These are phyloP conservation scores for Ogataea corticis DNA, from an alignment of 805 yeast species.

Conservation along the genomic window DNA sequence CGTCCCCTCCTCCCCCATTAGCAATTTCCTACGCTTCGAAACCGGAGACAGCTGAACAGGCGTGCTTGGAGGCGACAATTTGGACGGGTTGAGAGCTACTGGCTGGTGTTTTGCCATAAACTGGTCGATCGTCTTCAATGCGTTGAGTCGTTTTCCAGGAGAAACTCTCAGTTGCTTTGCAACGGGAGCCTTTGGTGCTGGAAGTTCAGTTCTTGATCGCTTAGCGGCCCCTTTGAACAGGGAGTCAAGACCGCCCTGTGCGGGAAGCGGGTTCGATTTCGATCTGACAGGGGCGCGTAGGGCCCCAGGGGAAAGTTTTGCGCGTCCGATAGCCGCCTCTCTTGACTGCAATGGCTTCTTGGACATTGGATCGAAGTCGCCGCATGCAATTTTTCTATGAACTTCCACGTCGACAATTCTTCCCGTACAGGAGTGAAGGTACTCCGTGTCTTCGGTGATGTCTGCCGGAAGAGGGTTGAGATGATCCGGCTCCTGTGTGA, in stretches of 20 bases:
- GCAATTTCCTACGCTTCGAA: conserved; percentile 28
- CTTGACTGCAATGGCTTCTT: conserved; percentile 48
- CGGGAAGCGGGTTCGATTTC: conserved; percentile 7
- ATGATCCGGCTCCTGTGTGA: conserved; percentile 46
- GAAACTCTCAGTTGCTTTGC: background rate
- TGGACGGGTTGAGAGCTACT: no score
- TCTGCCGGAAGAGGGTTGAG: conserved; percentile 56
- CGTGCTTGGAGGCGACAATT: no score
- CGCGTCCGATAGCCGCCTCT: conserved; percentile 37
- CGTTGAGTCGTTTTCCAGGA: conserved; percentile 14
- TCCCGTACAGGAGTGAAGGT: conserved; percentile 45
- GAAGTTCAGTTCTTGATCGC: background rate
- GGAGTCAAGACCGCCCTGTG: conserved; percentile 5
- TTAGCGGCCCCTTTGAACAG: conserved; percentile 1
- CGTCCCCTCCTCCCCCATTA: conserved; percentile 16
- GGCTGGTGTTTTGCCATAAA: conserved; percentile 13
- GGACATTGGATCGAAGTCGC: conserved; percentile 65
- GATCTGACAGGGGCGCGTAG: background rate
- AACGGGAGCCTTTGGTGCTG: background rate
- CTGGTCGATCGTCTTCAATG: conserved; percentile 26
- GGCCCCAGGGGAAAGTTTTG: background rate
- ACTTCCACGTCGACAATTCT: conserved; percentile 41
- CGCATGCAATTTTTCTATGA: conserved; percentile 61
- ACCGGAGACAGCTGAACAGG: conserved; percentile 22
- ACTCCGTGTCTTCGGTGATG: conserved; percentile 29